Percentiles rank a stretch among this genome's conserved stretches.
Evolutionary conservation across 306 rosid species (phyloP).

Genomic region (Astragalus membranaceus): DNA sequence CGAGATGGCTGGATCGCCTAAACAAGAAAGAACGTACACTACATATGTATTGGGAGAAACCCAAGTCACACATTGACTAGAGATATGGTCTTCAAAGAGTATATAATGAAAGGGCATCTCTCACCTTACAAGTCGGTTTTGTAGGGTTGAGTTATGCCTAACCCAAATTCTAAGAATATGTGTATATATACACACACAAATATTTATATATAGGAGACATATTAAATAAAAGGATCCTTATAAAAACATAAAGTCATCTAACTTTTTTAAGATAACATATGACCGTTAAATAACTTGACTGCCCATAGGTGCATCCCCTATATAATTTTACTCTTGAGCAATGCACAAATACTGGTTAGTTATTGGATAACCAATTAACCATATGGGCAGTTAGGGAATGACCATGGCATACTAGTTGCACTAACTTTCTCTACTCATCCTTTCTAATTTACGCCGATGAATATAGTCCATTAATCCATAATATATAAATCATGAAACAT

Average conservation of each 20-base stretch:
- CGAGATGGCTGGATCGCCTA: neutral
- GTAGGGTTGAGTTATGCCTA: too few relatives aligned
- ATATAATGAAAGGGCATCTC: too few relatives aligned
- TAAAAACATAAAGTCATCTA: too few relatives aligned
- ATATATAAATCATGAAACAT: neutral
- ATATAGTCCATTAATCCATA: slow-evolving; percentile 3
- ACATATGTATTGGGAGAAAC: too few relatives aligned
- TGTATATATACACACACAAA: neutral
- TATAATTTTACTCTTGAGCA: neutral
- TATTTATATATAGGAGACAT: too few relatives aligned
- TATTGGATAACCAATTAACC: neutral
- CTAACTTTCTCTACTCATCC: slow-evolving; percentile 18
- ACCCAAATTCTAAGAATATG: neutral
- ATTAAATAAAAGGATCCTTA: too few relatives aligned
- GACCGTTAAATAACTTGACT: neutral
- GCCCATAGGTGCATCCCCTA: neutral
- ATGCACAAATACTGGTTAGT: neutral
- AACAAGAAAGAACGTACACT: neutral
- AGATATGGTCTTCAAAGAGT: too few relatives aligned
- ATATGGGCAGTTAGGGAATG: neutral
- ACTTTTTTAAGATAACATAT: neutral
- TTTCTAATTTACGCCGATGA: slow-evolving; percentile 10
- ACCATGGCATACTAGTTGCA: neutral
- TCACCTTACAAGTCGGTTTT: too few relatives aligned
- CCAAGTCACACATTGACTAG: too few relatives aligned